Percentiles rank a stretch among this genome's conserved stretches.
Conservation (phyloP, 345 rosid species). For the Trapa bicornis region DNA sequence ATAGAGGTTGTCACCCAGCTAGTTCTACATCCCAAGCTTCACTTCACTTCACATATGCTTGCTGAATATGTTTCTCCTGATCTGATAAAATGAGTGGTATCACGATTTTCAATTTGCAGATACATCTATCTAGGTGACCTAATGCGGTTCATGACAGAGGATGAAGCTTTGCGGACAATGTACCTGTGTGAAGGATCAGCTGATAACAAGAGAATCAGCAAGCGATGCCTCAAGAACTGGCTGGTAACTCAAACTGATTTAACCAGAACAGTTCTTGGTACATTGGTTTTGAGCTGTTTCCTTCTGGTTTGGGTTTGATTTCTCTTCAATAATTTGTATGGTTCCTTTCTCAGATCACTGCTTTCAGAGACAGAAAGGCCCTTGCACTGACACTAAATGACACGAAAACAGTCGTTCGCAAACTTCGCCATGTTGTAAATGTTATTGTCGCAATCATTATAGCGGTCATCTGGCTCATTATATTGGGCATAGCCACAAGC, state of each 20-base stretch:
- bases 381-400: constrained; percentile 86
- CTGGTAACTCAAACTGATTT: constrained; percentile 16
- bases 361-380: constrained; percentile 84
- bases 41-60: not conserved
- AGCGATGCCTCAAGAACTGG: constrained; percentile 9
- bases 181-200: constrained; percentile 55
- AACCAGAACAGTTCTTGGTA: not conserved
- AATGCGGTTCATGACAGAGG: constrained; percentile 68
- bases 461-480: constrained; percentile 50
- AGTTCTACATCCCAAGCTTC: not conserved
- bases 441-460: constrained; percentile 31
- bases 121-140: constrained; percentile 56
- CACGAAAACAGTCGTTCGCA: constrained; percentile 87
- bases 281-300: not conserved
- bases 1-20: not conserved
- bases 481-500: constrained; percentile 68
- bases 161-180: constrained; percentile 66
- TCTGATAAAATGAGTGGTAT: not conserved
- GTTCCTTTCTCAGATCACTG: constrained; percentile 42
- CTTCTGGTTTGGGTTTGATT: not conserved
- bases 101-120: constrained; percentile 20
- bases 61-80: too few species aligned
- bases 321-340: not conserved
- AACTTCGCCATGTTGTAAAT: constrained; percentile 66
- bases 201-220: constrained; percentile 44